Evolutionary conservation across 768 basidiomycete genomes (phyloP).

Genomic region (Kwoniella sp.): DNA sequence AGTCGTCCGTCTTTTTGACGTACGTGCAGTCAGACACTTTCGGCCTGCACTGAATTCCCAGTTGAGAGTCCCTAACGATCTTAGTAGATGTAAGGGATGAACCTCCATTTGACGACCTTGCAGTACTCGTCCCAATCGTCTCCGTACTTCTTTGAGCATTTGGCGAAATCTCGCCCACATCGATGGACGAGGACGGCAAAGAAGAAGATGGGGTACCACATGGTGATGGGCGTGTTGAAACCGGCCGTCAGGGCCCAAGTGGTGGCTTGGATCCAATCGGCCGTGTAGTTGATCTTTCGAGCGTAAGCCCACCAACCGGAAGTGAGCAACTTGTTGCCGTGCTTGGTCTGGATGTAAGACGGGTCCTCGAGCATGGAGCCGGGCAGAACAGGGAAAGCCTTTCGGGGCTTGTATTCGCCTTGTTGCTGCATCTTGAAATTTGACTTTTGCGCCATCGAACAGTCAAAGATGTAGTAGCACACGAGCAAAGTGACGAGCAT

Average conservation of each 20-base stretch:
- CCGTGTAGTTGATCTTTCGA: conserved; percentile 97
- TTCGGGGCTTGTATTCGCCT: conserved; percentile 79
- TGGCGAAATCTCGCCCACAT: conserved; percentile 89
- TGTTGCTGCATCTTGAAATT: conserved; percentile 95
- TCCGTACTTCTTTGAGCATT: conserved; percentile 88
- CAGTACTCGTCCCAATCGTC: conserved; percentile 94
- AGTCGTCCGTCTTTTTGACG: no score
- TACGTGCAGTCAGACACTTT: no score
- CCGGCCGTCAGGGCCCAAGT: conserved; percentile 94
- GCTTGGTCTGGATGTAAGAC: conserved; percentile 85
- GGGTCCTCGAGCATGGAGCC: conserved; percentile 81
- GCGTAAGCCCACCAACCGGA: conserved; percentile 94
- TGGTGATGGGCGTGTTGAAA: conserved; percentile 88
- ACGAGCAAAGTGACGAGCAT: conserved; percentile 76
- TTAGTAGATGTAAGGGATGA: conserved; percentile 86
- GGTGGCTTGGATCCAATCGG: conserved; percentile 84
- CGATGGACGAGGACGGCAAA: conserved; percentile 88
- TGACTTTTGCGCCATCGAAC: conserved; percentile 94
- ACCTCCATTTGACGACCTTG: conserved; percentile 81
- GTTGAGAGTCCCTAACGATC: no score
- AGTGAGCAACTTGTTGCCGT: conserved; percentile 89
- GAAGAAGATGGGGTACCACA: conserved; percentile 93
- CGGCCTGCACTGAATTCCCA: no score
- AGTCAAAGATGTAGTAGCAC: conserved; percentile 91
- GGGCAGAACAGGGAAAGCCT: conserved; percentile 92